Evolutionary conservation across 1,284 basidiomycete genomes (phyloP).

Genomic region (Sanghuangporus baumii): DNA sequence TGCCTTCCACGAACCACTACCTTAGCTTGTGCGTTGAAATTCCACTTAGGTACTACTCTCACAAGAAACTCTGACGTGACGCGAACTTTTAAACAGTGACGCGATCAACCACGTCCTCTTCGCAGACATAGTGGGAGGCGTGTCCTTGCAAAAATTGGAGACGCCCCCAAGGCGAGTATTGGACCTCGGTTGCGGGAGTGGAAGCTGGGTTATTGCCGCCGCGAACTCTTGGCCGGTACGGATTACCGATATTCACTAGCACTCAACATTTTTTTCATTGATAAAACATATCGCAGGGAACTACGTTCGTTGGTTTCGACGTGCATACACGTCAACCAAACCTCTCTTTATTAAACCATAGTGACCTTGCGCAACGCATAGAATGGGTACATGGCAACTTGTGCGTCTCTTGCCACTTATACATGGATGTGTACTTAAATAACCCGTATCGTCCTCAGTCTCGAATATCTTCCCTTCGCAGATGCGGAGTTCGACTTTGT

Average conservation of each 20-base stretch:
- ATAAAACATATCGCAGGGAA: conserved; percentile 34
- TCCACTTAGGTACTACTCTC: not conserved
- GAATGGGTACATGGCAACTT: conserved; percentile 64
- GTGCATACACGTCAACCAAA: conserved; percentile 51
- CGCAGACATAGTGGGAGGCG: conserved; percentile 36
- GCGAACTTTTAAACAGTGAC: conserved; percentile 41
- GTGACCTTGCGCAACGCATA: conserved; percentile 42
- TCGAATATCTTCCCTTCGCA: conserved; percentile 57
- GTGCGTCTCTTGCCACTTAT: conserved; percentile 32
- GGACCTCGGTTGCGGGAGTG: conserved; percentile 78
- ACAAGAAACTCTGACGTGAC: not conserved
- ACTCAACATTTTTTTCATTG: not conserved
- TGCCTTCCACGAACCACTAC: conserved; percentile 42
- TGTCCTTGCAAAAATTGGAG: conserved; percentile 51
- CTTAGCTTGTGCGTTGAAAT: conserved; percentile 45
- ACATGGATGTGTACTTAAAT: conserved; percentile 1
- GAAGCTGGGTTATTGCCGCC: conserved; percentile 66
- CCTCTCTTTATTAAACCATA: conserved; percentile 27
- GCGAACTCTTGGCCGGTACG: conserved; percentile 59
- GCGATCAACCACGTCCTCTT: conserved; percentile 66
- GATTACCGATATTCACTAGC: conserved; percentile 14
- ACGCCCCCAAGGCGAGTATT: conserved; percentile 49
- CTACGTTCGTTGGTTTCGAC: conserved; percentile 56
- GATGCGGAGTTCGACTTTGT: conserved; percentile 57
- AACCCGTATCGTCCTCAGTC: conserved; percentile 31